Percentiles rank a stretch among this genome's conserved stretches.
Conservation (phyloP, 768 basidiomycete genomes). For the Neoboletus subvelutipes region DNA sequence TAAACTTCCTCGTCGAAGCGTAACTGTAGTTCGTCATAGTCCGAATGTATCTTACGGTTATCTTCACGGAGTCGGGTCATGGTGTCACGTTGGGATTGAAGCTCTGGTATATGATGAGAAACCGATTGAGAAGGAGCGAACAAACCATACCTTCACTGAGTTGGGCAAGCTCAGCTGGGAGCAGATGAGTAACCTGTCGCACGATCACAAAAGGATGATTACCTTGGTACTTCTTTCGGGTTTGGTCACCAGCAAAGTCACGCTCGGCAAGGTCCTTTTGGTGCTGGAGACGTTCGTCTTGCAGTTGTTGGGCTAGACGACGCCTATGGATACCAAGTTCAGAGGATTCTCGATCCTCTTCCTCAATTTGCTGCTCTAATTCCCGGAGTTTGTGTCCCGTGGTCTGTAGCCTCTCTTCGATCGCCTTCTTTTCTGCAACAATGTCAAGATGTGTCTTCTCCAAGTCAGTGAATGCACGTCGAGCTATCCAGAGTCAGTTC, state of each 20-base stretch:
- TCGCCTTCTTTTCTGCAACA: constrained; percentile 50
- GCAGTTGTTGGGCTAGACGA: constrained; percentile 71
- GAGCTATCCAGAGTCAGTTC: constrained; percentile 41
- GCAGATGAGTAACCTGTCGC: constrained; percentile 5
- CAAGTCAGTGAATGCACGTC: constrained; percentile 57
- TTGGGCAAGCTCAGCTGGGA: constrained; percentile 70
- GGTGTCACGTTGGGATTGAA: constrained; percentile 74
- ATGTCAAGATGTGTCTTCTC: constrained; percentile 58
- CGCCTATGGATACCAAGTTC: constrained; percentile 64
- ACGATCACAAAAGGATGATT: constrained; percentile 9
- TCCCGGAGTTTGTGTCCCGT: constrained; percentile 56
- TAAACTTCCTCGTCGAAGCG: constrained; percentile 77
- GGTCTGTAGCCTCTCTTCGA: constrained; percentile 47
- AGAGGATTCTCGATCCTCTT: constrained; percentile 64
- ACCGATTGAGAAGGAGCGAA: not conserved
- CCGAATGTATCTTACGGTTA: constrained; percentile 72
- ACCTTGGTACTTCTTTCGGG: constrained; percentile 87
- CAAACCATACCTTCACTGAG: constrained; percentile 65
- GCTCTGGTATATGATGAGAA: constrained; percentile 43
- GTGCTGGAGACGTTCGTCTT: constrained; percentile 75
- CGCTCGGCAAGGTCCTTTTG: constrained; percentile 78
- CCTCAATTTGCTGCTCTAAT: constrained; percentile 62
- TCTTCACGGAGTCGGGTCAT: constrained; percentile 79
- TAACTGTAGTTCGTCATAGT: constrained; percentile 73
- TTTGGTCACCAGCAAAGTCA: constrained; percentile 76